Conservation (phyloP, 495 filamentous ascomycete genomes). For the Pseudotulostoma volvatum region DNA sequence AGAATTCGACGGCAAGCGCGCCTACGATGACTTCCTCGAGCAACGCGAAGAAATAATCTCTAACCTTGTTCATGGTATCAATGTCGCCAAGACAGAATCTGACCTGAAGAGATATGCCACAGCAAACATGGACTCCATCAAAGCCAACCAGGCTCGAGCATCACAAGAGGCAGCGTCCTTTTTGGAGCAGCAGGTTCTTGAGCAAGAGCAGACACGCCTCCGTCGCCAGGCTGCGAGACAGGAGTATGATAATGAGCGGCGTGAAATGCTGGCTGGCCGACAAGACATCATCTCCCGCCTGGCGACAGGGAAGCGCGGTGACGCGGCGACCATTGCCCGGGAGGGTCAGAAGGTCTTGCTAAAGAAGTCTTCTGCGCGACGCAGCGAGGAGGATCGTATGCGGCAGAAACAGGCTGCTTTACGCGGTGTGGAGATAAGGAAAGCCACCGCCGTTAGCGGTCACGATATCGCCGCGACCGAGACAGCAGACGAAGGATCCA, state of each 20-base stretch:
- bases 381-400: slow-evolving; percentile 33
- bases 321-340: slow-evolving; percentile 34
- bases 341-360: slow-evolving; percentile 48
- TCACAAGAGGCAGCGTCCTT: slow-evolving; percentile 36
- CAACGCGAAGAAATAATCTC: slow-evolving; percentile 81
- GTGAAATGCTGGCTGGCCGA: slow-evolving; percentile 41
- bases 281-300: slow-evolving; percentile 40
- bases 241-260: slow-evolving; percentile 48
- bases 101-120: slow-evolving; percentile 49
- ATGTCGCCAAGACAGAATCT: slow-evolving; percentile 52
- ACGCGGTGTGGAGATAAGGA: slow-evolving; percentile 21
- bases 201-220: slow-evolving; percentile 47
- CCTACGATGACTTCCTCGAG: slow-evolving; percentile 90
- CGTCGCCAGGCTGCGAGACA: slow-evolving; percentile 37
- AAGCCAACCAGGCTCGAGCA: slow-evolving; percentile 36
- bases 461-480: slow-evolving; percentile 12
- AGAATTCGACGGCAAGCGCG: slow-evolving; percentile 67
- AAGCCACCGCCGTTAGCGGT: slow-evolving; percentile 7
- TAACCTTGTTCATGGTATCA: slow-evolving; percentile 60
- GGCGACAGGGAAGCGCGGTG: slow-evolving; percentile 28
- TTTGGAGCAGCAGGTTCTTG: slow-evolving; percentile 45
- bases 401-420: slow-evolving; percentile 30
- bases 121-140: slow-evolving; percentile 45
- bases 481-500: slow-evolving; percentile 17
- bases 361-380: slow-evolving; percentile 44